A percentile compares a stretch with the other conserved stretches of the same genome.
These are phyloP conservation scores for Gaertneriomyces sp. DNA, from an alignment of 192 early-diverging fungal species.

Conservation along the genomic window DNA sequence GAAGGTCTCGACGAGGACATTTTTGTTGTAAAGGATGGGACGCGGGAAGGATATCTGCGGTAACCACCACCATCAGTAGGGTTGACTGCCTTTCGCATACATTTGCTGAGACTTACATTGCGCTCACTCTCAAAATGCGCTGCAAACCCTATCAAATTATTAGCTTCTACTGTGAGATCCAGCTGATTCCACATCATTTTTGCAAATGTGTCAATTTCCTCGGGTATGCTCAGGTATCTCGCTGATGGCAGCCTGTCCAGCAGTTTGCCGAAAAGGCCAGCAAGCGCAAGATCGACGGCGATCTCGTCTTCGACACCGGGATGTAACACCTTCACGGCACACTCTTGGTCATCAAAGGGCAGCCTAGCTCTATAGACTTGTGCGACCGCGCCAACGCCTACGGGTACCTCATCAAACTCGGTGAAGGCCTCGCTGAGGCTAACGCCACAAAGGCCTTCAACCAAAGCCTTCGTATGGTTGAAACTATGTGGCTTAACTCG, in stretches of 20 bases:
- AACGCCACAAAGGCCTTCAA: conserved; percentile 60
- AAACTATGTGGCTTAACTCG: conserved; percentile 74
- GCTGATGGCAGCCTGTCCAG: conserved; percentile 69
- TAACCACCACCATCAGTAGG: too few species aligned
- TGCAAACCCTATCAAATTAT: conserved; percentile 57
- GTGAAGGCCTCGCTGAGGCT: conserved; percentile 71
- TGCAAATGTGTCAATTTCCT: conserved; percentile 84
- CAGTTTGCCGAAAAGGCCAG: conserved; percentile 60
- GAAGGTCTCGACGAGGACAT: conserved; percentile 82
- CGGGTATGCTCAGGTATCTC: conserved; percentile 79
- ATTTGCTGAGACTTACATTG: too few species aligned
- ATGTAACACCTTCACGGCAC: conserved; percentile 87
- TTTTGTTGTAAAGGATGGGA: conserved; percentile 48
- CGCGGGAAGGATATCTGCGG: conserved; percentile 61
- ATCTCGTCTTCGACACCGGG: conserved; percentile 68
- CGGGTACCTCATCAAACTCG: conserved; percentile 65
- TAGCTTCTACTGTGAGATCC: conserved; percentile 75
- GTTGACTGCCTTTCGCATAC: too few species aligned
- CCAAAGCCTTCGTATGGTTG: conserved; percentile 52
- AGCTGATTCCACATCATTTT: conserved; percentile 88
- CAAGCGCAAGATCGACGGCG: conserved; percentile 73
- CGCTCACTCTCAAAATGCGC: conserved; percentile 27
- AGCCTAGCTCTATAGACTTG: conserved; percentile 62
- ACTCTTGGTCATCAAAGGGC: background rate
- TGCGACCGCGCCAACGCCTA: conserved; percentile 92